These are phyloP conservation scores for Coemansia sp. DNA, from an alignment of 192 early-diverging fungal genomes.

Conservation along the genomic window DNA sequence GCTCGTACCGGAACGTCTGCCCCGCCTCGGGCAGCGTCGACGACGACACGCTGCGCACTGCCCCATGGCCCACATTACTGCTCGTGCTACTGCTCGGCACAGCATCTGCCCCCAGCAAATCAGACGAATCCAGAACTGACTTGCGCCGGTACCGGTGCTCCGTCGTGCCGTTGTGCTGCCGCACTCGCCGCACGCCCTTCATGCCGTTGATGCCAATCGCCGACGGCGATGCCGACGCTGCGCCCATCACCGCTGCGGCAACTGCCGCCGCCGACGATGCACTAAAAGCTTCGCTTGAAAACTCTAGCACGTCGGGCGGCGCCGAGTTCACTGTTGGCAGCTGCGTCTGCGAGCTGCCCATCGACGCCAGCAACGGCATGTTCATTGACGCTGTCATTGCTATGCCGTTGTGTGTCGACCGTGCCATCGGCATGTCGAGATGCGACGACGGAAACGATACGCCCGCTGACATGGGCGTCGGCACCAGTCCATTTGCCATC, in stretches of 20 bases:
- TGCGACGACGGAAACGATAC: conserved; percentile 15
- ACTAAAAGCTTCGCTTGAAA: conserved; percentile 23
- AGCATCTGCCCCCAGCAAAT: conserved; percentile 2
- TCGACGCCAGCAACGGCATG: conserved; percentile 9
- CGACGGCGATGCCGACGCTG: neutral
- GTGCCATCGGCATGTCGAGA: conserved; percentile 12
- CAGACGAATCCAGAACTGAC: conserved; percentile 41
- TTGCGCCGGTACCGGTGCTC: conserved; percentile 56
- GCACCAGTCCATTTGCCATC: conserved; percentile 12
- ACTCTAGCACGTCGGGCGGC: conserved; percentile 47
- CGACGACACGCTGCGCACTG: conserved; percentile 35
- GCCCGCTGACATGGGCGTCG: conserved; percentile 38
- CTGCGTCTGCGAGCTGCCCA: conserved; percentile 1
- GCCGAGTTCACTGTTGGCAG: conserved; percentile 33
- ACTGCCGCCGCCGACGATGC: conserved; percentile 1
- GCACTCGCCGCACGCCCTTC: conserved; percentile 20
- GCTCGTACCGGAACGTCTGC: conserved; percentile 38
- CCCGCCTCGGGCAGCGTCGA: conserved; percentile 15
- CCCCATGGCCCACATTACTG: conserved; percentile 11
- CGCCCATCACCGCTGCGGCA: neutral
- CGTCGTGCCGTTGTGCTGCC: conserved; percentile 40
- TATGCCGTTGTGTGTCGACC: neutral
- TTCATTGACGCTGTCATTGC: conserved; percentile 8
- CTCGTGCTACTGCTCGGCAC: conserved; percentile 18
- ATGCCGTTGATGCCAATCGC: neutral